Percentiles rank a stretch among this genome's conserved stretches.
These are phyloP conservation scores for Poterioochromonas sp. DNA, from an alignment of 352 stramenopile species.

Conservation along the genomic window DNA sequence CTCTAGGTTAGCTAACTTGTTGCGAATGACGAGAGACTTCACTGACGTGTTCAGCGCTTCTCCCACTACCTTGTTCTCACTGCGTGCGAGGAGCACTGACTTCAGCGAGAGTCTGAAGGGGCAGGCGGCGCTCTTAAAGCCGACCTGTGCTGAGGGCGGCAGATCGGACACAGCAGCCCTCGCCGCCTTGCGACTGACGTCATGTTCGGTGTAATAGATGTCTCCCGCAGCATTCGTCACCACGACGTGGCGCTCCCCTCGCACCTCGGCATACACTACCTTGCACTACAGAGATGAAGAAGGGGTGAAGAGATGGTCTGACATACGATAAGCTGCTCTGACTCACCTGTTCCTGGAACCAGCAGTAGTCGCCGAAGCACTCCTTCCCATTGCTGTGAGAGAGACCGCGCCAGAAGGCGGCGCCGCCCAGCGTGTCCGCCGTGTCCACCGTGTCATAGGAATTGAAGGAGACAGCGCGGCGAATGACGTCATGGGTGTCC, in stretches of 20 bases:
- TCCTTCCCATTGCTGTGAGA: no score
- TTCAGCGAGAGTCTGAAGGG: background rate
- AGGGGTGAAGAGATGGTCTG: no score
- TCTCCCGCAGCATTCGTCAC: background rate
- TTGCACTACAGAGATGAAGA: background rate
- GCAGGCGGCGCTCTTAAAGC: background rate
- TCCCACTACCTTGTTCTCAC: background rate
- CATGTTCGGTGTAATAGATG: background rate
- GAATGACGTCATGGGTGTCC: no score
- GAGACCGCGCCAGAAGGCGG: no score
- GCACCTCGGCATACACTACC: background rate
- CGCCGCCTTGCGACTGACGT: conserved; percentile 3
- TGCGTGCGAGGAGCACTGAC: conserved; percentile 13
- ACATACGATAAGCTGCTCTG: no score
- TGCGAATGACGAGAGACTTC: background rate
- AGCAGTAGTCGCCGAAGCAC: no score
- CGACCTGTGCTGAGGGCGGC: background rate
- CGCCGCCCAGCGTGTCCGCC: no score
- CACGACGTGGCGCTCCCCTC: background rate
- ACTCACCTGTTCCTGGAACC: no score
- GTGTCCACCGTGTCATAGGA: no score
- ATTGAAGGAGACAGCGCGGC: no score
- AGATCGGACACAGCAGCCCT: background rate
- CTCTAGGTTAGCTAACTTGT: background rate
- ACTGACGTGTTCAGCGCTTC: background rate